A percentile compares a stretch with the other conserved stretches of the same genome.
Conservation (phyloP, 768 basidiomycete species). For the Psilocybe subaeruginosa region DNA sequence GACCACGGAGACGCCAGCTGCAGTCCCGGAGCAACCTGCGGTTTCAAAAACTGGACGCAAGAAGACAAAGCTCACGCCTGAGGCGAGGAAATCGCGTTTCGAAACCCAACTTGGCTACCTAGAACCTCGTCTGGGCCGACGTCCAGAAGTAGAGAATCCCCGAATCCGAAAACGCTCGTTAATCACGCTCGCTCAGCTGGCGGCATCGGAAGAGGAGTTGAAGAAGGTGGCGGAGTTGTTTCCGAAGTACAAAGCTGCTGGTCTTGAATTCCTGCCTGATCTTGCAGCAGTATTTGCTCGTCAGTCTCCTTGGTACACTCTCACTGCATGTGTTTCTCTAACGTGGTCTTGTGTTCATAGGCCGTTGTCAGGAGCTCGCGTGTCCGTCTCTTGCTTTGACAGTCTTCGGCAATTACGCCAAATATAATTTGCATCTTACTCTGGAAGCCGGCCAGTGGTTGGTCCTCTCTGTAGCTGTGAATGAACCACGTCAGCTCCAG, state of each 20-base stretch:
- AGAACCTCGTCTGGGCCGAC: constrained; percentile 39
- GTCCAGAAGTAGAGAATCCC: constrained; percentile 34
- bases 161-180: constrained; percentile 49
- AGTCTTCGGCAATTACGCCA: constrained; percentile 64
- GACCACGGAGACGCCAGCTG: constrained; percentile 10
- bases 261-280: constrained; percentile 37
- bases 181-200: constrained; percentile 53
- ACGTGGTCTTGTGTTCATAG: constrained; percentile 31
- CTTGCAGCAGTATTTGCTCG: constrained; percentile 57
- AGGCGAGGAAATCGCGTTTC: constrained; percentile 35
- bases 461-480: constrained; percentile 54
- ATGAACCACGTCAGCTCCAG: constrained; percentile 48
- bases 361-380: constrained; percentile 61
- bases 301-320: constrained; percentile 34
- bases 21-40: not conserved
- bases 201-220: constrained; percentile 51
- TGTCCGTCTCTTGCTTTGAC: constrained; percentile 60
- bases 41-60: not conserved
- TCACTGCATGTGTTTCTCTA: not conserved
- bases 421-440: constrained; percentile 59
- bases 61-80: constrained; percentile 28
- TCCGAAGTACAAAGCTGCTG: constrained; percentile 51
- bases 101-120: constrained; percentile 37
- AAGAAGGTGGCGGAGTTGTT: constrained; percentile 44
- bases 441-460: constrained; percentile 56